phyloP scores from a whole-genome alignment of 192 early-diverging fungal genomes.

The Coemansia sp. region DNA sequence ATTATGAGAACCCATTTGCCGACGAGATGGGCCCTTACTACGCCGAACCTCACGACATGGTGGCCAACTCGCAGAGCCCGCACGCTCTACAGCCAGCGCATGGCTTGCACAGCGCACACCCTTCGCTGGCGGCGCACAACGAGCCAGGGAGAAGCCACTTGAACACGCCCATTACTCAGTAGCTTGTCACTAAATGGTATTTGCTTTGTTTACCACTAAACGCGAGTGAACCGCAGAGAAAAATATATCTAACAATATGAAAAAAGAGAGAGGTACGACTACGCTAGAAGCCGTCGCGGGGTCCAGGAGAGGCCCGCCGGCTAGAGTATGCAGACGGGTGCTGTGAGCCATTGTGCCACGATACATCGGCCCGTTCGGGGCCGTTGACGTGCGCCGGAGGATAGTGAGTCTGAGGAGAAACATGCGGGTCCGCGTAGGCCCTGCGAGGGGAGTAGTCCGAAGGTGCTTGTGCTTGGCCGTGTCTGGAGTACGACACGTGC shows the following conservation, averaged over 20 bases:
- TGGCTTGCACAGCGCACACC: conserved; percentile 8
- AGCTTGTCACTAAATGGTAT: no score
- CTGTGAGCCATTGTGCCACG: neutral
- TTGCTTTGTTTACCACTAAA: no score
- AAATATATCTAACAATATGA: neutral
- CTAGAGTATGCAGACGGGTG: neutral
- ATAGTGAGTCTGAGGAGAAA: neutral
- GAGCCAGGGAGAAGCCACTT: conserved; percentile 25
- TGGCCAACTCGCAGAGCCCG: neutral
- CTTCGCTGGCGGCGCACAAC: neutral
- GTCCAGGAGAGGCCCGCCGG: neutral
- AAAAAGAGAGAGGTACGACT: neutral
- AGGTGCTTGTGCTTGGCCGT: neutral
- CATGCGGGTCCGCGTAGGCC: neutral
- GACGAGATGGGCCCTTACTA: neutral
- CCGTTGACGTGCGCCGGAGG: neutral
- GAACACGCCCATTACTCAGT: conserved; percentile 38
- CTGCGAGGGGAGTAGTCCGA: neutral
- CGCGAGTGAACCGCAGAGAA: no score
- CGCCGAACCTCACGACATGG: neutral
- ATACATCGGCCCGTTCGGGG: neutral
- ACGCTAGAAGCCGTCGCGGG: neutral
- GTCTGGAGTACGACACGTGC: neutral
- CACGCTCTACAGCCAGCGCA: conserved; percentile 4
- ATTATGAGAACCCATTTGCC: neutral